phyloP scores from a whole-genome alignment of 2,329 filamentous ascomycete genomes.

The Lachnellula subtilissima region DNA sequence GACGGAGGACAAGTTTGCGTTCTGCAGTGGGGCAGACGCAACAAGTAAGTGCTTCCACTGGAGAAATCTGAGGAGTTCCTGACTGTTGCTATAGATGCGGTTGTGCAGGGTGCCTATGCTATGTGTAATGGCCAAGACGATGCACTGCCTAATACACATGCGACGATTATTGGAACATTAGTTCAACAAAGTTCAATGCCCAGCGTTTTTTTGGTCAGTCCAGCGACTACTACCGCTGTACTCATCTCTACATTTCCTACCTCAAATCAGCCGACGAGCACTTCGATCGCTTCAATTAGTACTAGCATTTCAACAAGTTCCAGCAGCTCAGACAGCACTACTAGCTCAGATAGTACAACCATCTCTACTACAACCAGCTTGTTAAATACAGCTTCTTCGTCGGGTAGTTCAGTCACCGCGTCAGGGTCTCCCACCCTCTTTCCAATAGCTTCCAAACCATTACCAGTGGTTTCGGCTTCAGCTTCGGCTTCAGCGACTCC shows the following conservation, averaged over 20 bases:
- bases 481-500: slow-evolving; percentile 9
- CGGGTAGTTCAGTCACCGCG: not conserved
- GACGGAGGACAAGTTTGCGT: slow-evolving; percentile 44
- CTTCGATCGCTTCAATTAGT: not conserved
- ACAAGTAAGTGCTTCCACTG: slow-evolving; percentile 12
- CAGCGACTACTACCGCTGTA: slow-evolving; percentile 16
- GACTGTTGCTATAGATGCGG: slow-evolving; percentile 32
- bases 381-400: not conserved
- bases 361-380: not conserved
- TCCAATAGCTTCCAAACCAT: not conserved
- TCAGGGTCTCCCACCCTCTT: not conserved
- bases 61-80: slow-evolving; percentile 1
- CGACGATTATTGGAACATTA: slow-evolving; percentile 53
- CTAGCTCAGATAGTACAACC: not conserved
- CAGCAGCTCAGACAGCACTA: not conserved
- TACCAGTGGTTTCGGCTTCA: slow-evolving; percentile 6
- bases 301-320: slow-evolving; percentile 8
- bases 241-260: not conserved
- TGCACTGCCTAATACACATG: slow-evolving; percentile 54
- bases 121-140: slow-evolving; percentile 52
- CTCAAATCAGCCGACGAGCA: slow-evolving; percentile 5
- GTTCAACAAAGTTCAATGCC: slow-evolving; percentile 37
- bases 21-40: slow-evolving; percentile 46
- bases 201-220: slow-evolving; percentile 31
- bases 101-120: slow-evolving; percentile 46